Evolutionary conservation across 2,329 filamentous ascomycete genomes (phyloP), one percentile per base, ranked within the genome.

Genomic region (Penicillium brevicompactum): DNA sequence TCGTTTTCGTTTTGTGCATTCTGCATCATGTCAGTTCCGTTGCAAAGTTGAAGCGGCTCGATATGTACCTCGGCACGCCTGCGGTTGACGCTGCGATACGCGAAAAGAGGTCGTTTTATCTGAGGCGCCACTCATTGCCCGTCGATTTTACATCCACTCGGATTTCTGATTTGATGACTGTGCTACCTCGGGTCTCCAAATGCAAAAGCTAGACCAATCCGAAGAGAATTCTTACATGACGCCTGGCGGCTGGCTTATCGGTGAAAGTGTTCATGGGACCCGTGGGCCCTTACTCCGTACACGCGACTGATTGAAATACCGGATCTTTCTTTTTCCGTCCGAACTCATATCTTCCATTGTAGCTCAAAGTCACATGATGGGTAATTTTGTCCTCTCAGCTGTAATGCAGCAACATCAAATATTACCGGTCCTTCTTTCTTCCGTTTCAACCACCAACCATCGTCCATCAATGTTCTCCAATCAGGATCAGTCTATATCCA

Each of bases 1-100:
- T 27, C 65, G 57, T 43, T 67, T 67, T 21, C 63, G 58, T 48
- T 62, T 67, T 21, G 65, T 65, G 46, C 65, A 67, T 52, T 67
- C 65, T 67, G 52, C 10, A 42, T 51, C 40, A 6, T 47, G 47
- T 64, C 49, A 65, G 53, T 48, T 5, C 22, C 21, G 13, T 32
- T 11, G 44, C 7, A 30, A 13, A 14, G 9, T 6, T 5, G 22
- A 52, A 48, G 24, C 32, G 16, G 41, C 42, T 49, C 40, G 38
- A 48, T 38, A 27, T 22, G 46, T 63, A 66, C 63, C 63, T 62
- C 59, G 62, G 53, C 63, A 66, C 13, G 63, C 63, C 31, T 62
- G 57, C 22, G 63, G 63, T 46, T 63, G 62, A 51, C 63, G 63
- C 57, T 66, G 63, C n/a, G 63, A 66, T 31, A 66, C 56, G 42